These are phyloP conservation scores for Plasmopara viticola DNA, from an alignment of 352 stramenopile species.

Conservation along the genomic window DNA sequence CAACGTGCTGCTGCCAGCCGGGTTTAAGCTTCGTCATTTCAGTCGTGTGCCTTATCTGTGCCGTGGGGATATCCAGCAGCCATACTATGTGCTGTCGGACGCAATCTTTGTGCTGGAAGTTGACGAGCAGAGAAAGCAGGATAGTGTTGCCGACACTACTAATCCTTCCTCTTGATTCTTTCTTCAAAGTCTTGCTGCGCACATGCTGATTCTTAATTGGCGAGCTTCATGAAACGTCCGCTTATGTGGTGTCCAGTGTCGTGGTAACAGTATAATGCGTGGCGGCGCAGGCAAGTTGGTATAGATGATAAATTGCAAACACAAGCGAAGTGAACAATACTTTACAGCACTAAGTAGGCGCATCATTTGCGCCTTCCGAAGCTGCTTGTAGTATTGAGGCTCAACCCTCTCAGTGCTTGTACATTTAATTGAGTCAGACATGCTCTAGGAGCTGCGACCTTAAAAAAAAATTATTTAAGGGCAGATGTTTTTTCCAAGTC, in stretches of 20 bases:
- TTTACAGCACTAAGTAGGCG: not conserved
- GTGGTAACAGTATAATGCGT: not conserved
- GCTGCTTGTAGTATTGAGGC: no score
- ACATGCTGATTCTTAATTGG: not conserved
- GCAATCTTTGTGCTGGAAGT: constrained; percentile 78
- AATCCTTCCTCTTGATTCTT: not conserved
- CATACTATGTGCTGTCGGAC: constrained; percentile 83
- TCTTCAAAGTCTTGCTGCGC: not conserved
- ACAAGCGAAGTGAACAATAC: not conserved
- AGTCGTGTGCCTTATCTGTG: constrained; percentile 81
- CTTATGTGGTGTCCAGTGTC: not conserved
- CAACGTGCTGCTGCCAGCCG: constrained; percentile 60
- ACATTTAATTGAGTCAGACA: constrained; percentile 10
- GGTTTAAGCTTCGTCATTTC: constrained; percentile 75
- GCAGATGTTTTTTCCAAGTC: no score
- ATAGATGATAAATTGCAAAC: not conserved
- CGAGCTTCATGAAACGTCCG: constrained; percentile 8
- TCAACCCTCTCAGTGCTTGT: no score
- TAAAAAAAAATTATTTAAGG: not conserved
- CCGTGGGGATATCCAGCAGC: constrained; percentile 64
- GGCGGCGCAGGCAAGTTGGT: not conserved
- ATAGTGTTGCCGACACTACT: not conserved
- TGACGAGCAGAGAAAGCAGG: constrained; percentile 16
- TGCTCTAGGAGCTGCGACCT: constrained; percentile 8
- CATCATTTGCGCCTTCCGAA: not conserved